A percentile compares a stretch with the other conserved stretches of the same genome.
Conservation (phyloP, 176 grass and related monocot species). For the Tillandsia fasciculata region DNA sequence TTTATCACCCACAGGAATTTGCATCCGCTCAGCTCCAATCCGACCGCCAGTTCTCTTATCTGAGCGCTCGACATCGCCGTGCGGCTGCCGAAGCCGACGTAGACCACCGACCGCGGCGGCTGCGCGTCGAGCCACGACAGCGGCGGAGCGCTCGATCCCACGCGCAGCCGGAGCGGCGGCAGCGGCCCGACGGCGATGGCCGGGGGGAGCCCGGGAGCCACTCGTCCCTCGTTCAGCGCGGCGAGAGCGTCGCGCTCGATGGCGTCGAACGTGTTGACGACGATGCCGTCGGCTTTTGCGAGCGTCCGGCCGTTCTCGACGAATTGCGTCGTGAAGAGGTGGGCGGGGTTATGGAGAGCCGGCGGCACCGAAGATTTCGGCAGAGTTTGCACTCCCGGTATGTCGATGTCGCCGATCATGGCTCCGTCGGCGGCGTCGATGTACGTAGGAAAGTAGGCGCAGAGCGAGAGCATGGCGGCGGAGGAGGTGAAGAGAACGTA, state of each 20-base stretch:
- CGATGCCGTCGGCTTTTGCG: constrained; percentile 17
- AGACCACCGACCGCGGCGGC: constrained; percentile 46
- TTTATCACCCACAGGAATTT: constrained; percentile 72
- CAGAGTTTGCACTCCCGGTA: constrained; percentile 25
- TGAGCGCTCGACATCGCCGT: constrained; percentile 24
- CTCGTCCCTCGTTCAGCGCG: constrained; percentile 29
- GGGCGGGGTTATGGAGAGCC: constrained; percentile 22
- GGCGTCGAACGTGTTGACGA: constrained; percentile 49
- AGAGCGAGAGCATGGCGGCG: constrained; percentile 49
- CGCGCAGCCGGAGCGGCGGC: neutral
- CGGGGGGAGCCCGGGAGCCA: constrained; percentile 24
- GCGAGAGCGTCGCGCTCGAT: constrained; percentile 38
- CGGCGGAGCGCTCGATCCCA: neutral
- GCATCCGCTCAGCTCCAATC: constrained; percentile 39
- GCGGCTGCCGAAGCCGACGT: constrained; percentile 59
- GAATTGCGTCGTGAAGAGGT: constrained; percentile 48
- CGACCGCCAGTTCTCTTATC: constrained; percentile 38
- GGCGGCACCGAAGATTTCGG: constrained; percentile 6
- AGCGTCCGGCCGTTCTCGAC: constrained; percentile 30
- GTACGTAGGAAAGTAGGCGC: constrained; percentile 24
- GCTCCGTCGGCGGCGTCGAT: neutral
- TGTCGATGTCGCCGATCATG: constrained; percentile 29
- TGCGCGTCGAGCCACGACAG: constrained; percentile 39
- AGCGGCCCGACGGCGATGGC: constrained; percentile 34
- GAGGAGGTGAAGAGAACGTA: constrained; percentile 44